Conservation (phyloP, 2,329 filamentous ascomycete species). For the Aspergillus ochraceus region DNA sequence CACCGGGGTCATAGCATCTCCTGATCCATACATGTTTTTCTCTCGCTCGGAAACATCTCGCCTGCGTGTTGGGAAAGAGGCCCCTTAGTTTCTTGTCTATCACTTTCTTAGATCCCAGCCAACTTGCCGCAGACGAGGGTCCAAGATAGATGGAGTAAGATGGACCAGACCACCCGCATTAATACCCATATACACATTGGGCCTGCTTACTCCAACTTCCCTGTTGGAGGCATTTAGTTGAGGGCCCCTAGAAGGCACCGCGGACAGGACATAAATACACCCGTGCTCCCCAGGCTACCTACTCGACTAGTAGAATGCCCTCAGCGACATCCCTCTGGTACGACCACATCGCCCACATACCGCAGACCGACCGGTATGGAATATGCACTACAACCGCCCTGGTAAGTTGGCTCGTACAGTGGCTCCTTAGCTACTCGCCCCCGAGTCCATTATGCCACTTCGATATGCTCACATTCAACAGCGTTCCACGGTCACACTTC, state of each 20-base stretch:
- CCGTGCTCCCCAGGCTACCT: background rate
- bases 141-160: conserved; percentile 1
- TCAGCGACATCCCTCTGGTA: conserved; percentile 5
- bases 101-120: conserved; percentile 5
- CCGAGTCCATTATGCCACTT: background rate
- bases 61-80: background rate
- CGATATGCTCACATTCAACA: background rate
- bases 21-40: background rate
- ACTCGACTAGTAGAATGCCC: conserved; percentile 4
- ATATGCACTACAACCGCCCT: conserved; percentile 3
- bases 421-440: conserved; percentile 1
- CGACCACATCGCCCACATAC: conserved; percentile 5
- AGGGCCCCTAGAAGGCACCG: background rate
- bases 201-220: conserved; percentile 1
- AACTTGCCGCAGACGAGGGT: background rate
- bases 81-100: conserved; percentile 5
- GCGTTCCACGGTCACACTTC: background rate
- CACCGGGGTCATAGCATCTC: no score
- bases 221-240: conserved; percentile 5
- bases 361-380: conserved; percentile 2
- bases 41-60: background rate
- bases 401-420: background rate
- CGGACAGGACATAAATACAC: conserved; percentile 3
- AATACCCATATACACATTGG: background rate
- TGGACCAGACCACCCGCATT: conserved; percentile 1